phyloP scores from a whole-genome alignment of 2,329 filamentous ascomycete genomes.

The Xylaria sp. region DNA sequence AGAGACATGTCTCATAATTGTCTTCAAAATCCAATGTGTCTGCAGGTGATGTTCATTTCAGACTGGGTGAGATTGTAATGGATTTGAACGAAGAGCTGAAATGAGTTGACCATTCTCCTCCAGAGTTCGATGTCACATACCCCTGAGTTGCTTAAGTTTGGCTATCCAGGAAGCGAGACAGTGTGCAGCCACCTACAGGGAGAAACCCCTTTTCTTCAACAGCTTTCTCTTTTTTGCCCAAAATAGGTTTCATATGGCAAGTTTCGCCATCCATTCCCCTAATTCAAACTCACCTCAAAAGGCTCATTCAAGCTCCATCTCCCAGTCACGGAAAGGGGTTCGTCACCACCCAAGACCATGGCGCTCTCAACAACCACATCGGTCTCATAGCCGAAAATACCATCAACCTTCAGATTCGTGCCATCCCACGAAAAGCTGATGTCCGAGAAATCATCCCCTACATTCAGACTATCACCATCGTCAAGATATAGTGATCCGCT shows the following conservation, averaged over 20 bases:
- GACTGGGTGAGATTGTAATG: too few species aligned
- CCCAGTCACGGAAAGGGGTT: slow-evolving; percentile 15
- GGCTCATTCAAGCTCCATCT: slow-evolving; percentile 18
- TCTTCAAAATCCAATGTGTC: too few species aligned
- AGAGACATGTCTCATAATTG: too few species aligned
- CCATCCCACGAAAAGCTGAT: slow-evolving; percentile 25
- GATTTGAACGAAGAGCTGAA: too few species aligned
- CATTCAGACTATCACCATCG: slow-evolving; percentile 35
- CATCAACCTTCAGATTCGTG: slow-evolving; percentile 15
- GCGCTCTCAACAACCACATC: slow-evolving; percentile 22
- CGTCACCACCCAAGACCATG: slow-evolving; percentile 16
- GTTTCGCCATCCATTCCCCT: neutral
- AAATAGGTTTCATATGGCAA: neutral
- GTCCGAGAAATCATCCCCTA: slow-evolving; percentile 18
- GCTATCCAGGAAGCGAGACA: too few species aligned
- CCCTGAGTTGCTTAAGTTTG: too few species aligned
- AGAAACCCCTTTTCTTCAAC: too few species aligned
- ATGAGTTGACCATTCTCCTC: too few species aligned
- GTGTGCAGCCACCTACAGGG: too few species aligned
- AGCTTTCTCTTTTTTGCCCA: too few species aligned
- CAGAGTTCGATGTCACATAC: neutral
- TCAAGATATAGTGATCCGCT: slow-evolving; percentile 47
- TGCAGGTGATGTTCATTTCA: too few species aligned
- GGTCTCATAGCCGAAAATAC: slow-evolving; percentile 21
- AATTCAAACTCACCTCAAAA: slow-evolving; percentile 18